Evolutionary conservation across 768 basidiomycete genomes (phyloP).

Genomic region (Imleria badia): DNA sequence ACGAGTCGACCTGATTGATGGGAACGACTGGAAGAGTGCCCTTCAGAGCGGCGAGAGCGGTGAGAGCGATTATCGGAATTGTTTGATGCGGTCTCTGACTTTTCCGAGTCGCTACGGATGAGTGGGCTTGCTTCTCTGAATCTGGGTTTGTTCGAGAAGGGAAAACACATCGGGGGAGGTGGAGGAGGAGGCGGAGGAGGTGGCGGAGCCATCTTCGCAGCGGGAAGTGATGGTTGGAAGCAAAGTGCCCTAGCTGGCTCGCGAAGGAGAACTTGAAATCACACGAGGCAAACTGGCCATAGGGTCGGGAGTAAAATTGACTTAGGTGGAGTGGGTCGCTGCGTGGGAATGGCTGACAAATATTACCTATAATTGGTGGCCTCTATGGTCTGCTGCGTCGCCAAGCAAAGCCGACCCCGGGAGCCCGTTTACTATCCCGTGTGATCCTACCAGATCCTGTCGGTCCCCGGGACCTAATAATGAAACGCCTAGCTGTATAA

Average conservation of each 20-base stretch:
- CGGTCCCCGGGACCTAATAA: slow-evolving; percentile 7
- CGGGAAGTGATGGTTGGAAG: slow-evolving; percentile 15
- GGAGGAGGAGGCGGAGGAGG: slow-evolving; percentile 51
- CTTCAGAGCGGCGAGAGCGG: slow-evolving; percentile 29
- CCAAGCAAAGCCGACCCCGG: slow-evolving; percentile 16
- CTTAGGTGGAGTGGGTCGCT: background rate
- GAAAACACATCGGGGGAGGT: slow-evolving; percentile 59
- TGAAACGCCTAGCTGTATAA: slow-evolving; percentile 15
- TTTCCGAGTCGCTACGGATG: slow-evolving; percentile 37
- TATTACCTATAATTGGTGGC: slow-evolving; percentile 10
- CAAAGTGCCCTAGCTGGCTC: slow-evolving; percentile 18
- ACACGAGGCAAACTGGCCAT: slow-evolving; percentile 32
- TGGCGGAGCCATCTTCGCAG: slow-evolving; percentile 46
- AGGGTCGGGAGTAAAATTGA: slow-evolving; percentile 27
- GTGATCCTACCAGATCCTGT: slow-evolving; percentile 23
- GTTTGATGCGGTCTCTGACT: slow-evolving; percentile 46
- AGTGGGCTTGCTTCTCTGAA: slow-evolving; percentile 31
- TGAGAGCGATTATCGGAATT: slow-evolving; percentile 27
- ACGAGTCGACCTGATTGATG: slow-evolving; percentile 30
- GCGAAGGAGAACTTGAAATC: slow-evolving; percentile 15
- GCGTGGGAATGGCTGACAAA: slow-evolving; percentile 29
- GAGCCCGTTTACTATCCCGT: slow-evolving; percentile 15
- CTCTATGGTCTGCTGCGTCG: slow-evolving; percentile 16
- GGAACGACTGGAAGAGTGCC: slow-evolving; percentile 22
- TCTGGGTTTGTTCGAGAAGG: slow-evolving; percentile 41